phyloP scores from a whole-genome alignment of 768 basidiomycete genomes.

The Auriscalpium vulgare region DNA sequence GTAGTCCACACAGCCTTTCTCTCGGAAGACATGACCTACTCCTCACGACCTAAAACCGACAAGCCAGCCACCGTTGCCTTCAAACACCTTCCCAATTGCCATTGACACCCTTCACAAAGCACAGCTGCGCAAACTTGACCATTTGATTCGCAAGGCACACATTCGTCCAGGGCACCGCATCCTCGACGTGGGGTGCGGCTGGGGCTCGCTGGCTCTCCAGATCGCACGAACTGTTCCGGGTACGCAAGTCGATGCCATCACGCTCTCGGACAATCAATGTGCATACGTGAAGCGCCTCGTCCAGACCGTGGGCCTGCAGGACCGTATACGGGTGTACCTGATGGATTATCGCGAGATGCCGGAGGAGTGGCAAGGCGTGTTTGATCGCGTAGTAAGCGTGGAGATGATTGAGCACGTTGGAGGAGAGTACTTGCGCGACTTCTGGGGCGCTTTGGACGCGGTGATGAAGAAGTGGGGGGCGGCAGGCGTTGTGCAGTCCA shows the following conservation, averaged over 20 bases:
- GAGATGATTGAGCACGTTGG: constrained; percentile 67
- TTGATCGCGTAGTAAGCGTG: constrained; percentile 70
- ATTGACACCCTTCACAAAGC: constrained; percentile 23
- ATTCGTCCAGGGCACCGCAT: constrained; percentile 34
- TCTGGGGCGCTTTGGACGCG: constrained; percentile 31
- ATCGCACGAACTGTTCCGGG: constrained; percentile 5
- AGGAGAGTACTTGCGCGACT: constrained; percentile 33
- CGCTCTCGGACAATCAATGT: constrained; percentile 40
- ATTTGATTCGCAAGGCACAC: constrained; percentile 35
- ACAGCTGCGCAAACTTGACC: constrained; percentile 34
- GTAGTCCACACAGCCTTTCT: constrained; percentile 16
- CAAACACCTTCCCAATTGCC: neutral
- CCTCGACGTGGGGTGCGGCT: constrained; percentile 43
- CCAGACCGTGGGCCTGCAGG: constrained; percentile 29
- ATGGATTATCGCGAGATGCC: constrained; percentile 40
- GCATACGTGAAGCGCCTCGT: constrained; percentile 33
- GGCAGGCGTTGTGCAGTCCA: constrained; percentile 26
- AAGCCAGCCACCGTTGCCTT: neutral
- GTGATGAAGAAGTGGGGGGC: constrained; percentile 28
- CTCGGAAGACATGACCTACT: constrained; percentile 37
- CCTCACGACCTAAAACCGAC: constrained; percentile 26
- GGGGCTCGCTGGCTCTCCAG: constrained; percentile 38
- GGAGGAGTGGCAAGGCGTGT: constrained; percentile 32
- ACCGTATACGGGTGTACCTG: constrained; percentile 35
- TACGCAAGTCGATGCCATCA: constrained; percentile 37